phyloP scores from a whole-genome alignment of 495 filamentous ascomycete genomes.

The Aspergillus wentii region DNA sequence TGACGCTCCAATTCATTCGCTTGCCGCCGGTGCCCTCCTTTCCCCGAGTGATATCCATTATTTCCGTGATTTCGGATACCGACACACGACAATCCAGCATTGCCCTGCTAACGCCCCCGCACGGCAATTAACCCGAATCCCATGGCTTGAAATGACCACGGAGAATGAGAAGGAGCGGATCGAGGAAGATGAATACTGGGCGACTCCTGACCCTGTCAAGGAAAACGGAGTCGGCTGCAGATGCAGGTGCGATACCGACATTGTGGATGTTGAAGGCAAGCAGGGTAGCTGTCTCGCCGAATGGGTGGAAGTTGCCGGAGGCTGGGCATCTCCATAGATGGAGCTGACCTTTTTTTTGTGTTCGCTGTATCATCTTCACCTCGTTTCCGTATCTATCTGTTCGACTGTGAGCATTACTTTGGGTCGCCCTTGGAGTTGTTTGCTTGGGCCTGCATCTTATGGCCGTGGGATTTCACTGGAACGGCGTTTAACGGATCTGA shows the following conservation, averaged over 20 bases:
- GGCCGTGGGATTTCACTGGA: conserved; percentile 33
- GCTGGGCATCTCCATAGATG: conserved; percentile 71
- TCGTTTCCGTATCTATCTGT: conserved; percentile 28
- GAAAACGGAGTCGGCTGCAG: conserved; percentile 97
- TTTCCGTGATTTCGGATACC: conserved; percentile 98
- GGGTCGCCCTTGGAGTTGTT: conserved; percentile 32
- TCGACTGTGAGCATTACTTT: conserved; percentile 33
- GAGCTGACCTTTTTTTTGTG: conserved; percentile 12
- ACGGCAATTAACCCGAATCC: conserved; percentile 75
- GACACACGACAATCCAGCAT: conserved; percentile 98
- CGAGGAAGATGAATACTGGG: conserved; percentile 98
- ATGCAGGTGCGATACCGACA: conserved; percentile 97
- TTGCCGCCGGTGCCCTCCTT: conserved; percentile 87
- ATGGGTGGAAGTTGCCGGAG: conserved; percentile 97
- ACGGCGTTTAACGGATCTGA: conserved; percentile 44
- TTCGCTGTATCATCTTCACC: conserved; percentile 31
- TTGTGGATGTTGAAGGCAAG: conserved; percentile 95
- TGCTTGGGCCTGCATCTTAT: conserved; percentile 35
- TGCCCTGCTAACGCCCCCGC: conserved; percentile 95
- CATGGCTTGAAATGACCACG: conserved; percentile 82
- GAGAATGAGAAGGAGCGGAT: conserved; percentile 78
- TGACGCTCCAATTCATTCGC: conserved; percentile 96
- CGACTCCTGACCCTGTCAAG: conserved; percentile 73
- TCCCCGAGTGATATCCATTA: conserved; percentile 87
- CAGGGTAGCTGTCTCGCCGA: conserved; percentile 90